Base-by-base conservation (phyloP, 164 flowering plant genomes). In the Annona cherimola region DNA sequence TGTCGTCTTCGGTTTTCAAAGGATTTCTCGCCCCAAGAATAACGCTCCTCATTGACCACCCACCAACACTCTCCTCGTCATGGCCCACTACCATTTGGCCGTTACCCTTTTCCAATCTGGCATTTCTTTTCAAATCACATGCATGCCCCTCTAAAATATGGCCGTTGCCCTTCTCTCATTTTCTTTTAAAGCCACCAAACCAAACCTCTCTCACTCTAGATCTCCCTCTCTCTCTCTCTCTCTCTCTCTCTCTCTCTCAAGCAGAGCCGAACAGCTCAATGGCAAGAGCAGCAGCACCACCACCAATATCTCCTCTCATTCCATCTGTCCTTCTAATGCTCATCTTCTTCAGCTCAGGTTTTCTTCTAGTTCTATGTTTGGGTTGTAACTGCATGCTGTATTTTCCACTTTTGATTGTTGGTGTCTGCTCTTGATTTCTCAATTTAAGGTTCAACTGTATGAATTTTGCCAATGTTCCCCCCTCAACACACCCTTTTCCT, bases 341-440 rank as follows among this genome's bases (percentile, higher is more conserved):
- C 42, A 45, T 76, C 71, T 76, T 73, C 79, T 66, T 83, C 82
- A 64, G 61, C 68, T 75, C 86, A 79, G 88, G 86, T 84, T 74
- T 64, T 9, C 57, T 14, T 11, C 39, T 19, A 40, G 63, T 16
- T 18, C 14, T 40, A 20, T 39, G 40, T 18, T 67, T 45, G 19
- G 26, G 42, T 41, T 62, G 46, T 63, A 50, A 9, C 45, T 14
- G 16, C 14, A 45, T 68, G 61, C 67, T 60, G 42, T 41, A 66
- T 45, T 67, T 73, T 16, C 9, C 16, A 16, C 35, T 45, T 12
- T 4, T 70, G n/a, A 26, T 26, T 9, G 19, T 12, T 50, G 5
- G 45, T 57, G 8, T 40, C 16, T 4, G 20, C 63, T 46, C 35
- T 26, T 26, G 61, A 20, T 57, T 39, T 40, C 16, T 4, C 57